A percentile compares a stretch with the other conserved stretches of the same genome.
phyloP scores from a whole-genome alignment of 768 basidiomycete species.

The Brasilioporus rufonigricans region DNA sequence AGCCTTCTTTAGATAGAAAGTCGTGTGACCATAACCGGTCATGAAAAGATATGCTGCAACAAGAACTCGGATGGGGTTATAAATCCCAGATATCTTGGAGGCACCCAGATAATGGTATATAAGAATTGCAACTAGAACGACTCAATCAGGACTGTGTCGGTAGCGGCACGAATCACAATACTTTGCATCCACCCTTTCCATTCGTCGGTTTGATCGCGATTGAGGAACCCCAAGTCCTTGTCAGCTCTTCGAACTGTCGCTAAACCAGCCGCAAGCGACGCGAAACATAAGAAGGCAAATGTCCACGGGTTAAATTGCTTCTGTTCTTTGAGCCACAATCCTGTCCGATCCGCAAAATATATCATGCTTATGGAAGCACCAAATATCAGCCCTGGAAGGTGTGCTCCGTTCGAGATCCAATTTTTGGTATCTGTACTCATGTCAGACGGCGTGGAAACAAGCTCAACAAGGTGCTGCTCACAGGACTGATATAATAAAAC shows the following conservation, averaged over 20 bases:
- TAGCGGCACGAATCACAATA: constrained; percentile 35
- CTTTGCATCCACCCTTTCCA: constrained; percentile 99
- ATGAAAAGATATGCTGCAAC: constrained; percentile 91
- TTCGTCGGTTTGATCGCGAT: constrained; percentile 91
- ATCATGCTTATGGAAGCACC: constrained; percentile 66
- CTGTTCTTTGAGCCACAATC: constrained; percentile 86
- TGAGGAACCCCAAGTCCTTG: constrained; percentile 85
- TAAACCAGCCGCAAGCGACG: constrained; percentile 56
- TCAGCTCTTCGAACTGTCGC: constrained; percentile 66
- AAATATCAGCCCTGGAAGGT: constrained; percentile 53
- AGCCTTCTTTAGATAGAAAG: constrained; percentile 85
- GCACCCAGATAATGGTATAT: constrained; percentile 90
- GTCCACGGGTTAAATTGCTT: constrained; percentile 74
- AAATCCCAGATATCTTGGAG: constrained; percentile 90
- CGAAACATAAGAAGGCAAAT: constrained; percentile 60
- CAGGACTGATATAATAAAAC: constrained; percentile 38
- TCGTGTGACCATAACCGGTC: constrained; percentile 91
- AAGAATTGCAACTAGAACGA: constrained; percentile 70
- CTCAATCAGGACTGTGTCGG: not conserved
- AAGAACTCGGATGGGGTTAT: constrained; percentile 85
- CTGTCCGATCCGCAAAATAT: constrained; percentile 81
- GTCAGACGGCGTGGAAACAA: constrained; percentile 17
- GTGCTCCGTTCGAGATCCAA: constrained; percentile 15
- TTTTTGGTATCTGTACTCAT: constrained; percentile 15
- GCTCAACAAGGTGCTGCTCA: constrained; percentile 10